phyloP scores from a whole-genome alignment of 306 rosid species.

The Hippophae rhamnoides region DNA sequence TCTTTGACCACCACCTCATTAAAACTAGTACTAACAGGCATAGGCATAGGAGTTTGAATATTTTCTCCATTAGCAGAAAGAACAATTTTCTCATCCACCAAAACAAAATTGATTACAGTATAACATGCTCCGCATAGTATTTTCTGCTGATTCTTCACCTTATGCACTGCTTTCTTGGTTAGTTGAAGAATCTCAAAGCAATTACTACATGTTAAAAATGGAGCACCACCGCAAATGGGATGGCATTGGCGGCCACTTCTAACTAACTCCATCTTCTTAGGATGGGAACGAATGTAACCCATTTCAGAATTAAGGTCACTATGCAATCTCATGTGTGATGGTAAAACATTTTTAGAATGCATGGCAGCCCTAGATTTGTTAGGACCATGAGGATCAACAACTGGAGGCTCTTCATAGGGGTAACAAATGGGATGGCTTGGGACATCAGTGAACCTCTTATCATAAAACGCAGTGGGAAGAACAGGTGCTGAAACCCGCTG shows the following conservation, averaged over 20 bases:
- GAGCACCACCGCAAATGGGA: slow-evolving; percentile 87
- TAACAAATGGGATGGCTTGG: slow-evolving; percentile 43
- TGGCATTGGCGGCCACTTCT: slow-evolving; percentile 38
- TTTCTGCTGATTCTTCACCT: slow-evolving; percentile 44
- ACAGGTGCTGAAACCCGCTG: slow-evolving; percentile 37
- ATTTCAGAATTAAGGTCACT: slow-evolving; percentile 43
- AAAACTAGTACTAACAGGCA: slow-evolving; percentile 22
- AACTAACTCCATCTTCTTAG: slow-evolving; percentile 42
- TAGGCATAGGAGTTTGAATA: slow-evolving; percentile 19
- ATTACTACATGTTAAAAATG: slow-evolving; percentile 67
- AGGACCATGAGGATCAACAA: slow-evolving; percentile 41
- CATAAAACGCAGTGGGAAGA: slow-evolving; percentile 41
- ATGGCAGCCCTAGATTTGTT: slow-evolving; percentile 36
- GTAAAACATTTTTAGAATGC: slow-evolving; percentile 41
- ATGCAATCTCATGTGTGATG: slow-evolving; percentile 51
- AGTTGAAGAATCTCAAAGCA: slow-evolving; percentile 84
- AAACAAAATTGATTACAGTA: slow-evolving; percentile 38
- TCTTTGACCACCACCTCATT: slow-evolving; percentile 30
- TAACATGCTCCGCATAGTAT: slow-evolving; percentile 80
- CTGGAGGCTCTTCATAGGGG: slow-evolving; percentile 43
- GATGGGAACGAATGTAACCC: slow-evolving; percentile 31
- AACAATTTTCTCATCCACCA: slow-evolving; percentile 51
- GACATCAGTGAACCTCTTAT: slow-evolving; percentile 44
- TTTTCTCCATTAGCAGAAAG: slow-evolving; percentile 39
- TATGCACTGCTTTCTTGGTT: slow-evolving; percentile 47